Base-by-base conservation (phyloP, 306 rosid genomes). In the Carpinus viminea region DNA sequence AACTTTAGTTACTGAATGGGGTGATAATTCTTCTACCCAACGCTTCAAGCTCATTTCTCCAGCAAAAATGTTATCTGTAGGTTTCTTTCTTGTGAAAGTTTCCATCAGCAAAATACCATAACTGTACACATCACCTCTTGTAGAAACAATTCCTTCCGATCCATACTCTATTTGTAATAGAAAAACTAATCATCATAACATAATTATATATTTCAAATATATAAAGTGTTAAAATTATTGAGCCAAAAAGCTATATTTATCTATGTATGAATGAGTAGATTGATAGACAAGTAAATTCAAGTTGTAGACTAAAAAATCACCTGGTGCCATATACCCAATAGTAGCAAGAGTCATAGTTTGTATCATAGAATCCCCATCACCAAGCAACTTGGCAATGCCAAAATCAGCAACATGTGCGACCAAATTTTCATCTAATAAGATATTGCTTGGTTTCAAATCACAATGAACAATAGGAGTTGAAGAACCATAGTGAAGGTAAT, bases 181-280 rank as follows among this genome's bases (percentile, higher is more conserved):
- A 15, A 52, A 15, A 15, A 15, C 1, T 15, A 41, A 41, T 5
- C 45, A 6, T 41, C 8, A 41, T 0, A 41, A 41, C 45, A 41
- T 41, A 41, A 41, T 41, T 41, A 41, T 41, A 41, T 16, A 52
- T 13, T 16, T 2, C n/a, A 55, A n/a, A 7, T 0, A 41, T 41
- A 41, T 41, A 41, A 41, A 41, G 45, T 41, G 45, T 8, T 38
- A 38, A 38, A 38, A 41, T 54, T 11, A 81, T 81, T 38, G 61
- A 48, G 15, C 80, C 84, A 61, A 76, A 81, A 41, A 74, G 7
- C 1, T 81, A 77, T 5, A 3, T 6, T 41, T 41, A 41, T 1
- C 60, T 0, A 7, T 41, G 45, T 41, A 41, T 41, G 45, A 0
- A 41, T 41, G 8, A 41, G 8, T 6, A 41, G 7, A 5, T 4